Conservation (phyloP, 495 filamentous ascomycete species). For the Collariella sp. region DNA sequence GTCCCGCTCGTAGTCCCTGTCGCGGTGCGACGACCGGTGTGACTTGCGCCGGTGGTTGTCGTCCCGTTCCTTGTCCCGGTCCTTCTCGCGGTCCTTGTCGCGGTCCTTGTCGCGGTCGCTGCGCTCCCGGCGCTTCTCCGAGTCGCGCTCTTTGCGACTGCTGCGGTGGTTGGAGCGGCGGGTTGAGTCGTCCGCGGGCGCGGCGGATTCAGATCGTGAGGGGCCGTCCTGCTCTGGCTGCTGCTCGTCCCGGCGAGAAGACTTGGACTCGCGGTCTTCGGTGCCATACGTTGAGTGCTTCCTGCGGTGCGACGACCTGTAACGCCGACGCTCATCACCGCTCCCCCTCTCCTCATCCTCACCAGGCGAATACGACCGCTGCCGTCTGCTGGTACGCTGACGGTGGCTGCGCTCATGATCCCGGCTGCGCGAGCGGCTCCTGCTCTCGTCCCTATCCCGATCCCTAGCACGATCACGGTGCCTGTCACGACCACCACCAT, state of each 20-base stretch:
- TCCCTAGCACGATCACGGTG: constrained; percentile 27
- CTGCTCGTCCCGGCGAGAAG: constrained; percentile 24
- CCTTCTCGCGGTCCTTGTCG: constrained; percentile 39
- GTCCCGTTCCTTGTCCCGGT: constrained; percentile 39
- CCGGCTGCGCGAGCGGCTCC: constrained; percentile 34
- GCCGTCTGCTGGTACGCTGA: constrained; percentile 42
- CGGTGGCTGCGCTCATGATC: constrained; percentile 45
- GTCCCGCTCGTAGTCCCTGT: constrained; percentile 22
- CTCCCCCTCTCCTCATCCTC: constrained; percentile 38
- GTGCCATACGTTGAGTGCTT: constrained; percentile 31
- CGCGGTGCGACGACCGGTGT: constrained; percentile 28
- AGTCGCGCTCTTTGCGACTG: constrained; percentile 38
- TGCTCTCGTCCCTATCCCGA: constrained; percentile 21
- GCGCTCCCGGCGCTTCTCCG: constrained; percentile 35
- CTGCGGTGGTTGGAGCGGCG: constrained; percentile 45
- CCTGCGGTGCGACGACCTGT: constrained; percentile 40
- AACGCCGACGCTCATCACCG: constrained; percentile 39
- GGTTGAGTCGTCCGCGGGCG: constrained; percentile 32
- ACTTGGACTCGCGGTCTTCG: constrained; percentile 30
- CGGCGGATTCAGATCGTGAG: constrained; percentile 47
- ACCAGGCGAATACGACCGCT: constrained; percentile 44
- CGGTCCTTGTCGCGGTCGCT: constrained; percentile 38
- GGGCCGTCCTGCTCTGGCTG: constrained; percentile 36
- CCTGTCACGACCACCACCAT: constrained; percentile 12
- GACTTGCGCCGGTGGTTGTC: constrained; percentile 38